Base-by-base conservation (phyloP, 768 basidiomycete species). In the Boletus eberwhitei region DNA sequence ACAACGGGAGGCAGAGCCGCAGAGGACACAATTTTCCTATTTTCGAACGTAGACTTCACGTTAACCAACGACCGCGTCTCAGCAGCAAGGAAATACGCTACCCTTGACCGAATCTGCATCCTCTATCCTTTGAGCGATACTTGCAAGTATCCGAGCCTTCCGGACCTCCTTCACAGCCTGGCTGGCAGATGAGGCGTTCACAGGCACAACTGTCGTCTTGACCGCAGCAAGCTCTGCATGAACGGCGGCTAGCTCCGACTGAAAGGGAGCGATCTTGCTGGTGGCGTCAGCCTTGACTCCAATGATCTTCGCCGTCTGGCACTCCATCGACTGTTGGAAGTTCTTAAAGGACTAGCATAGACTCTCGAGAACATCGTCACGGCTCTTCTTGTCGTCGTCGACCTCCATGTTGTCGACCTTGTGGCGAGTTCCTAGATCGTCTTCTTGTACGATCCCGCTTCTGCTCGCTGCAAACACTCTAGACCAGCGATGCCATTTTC, bases 231-330 rank as follows among this genome's bases (percentile, higher is more conserved):
- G 47, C n/a, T 59, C 54, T 14, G 39, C 34, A 22, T 29, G 45
- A 17, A 58, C 29, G 5, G 21, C 22, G 0, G 47, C 52, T 6
- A 61, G 24, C 24, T 46, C 65, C 7, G 53, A 49, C 37, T 55
- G 38, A 2, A 57, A 39, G 34, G 59, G 52, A 2, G 24, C n/a
- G 2, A 61, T 58, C 55, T 56, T 66, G 21, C 40, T 48, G 1
- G 62, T 26, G 5, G 46, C 2, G 22, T 62, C 54, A 21, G 52
- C 56, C 42, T 44, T 64, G 50, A 59, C 39, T 4, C 22, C 53
- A 2, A 45, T 52, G 16, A 55, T 22, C 22, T 22, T 11, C 17
- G 57, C 57, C 2, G 29, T 52, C 5, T 59, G 57, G 29, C 48
- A 41, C 14, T 59, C 59, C 35, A 48, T 36, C 29, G 22, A 22